These are phyloP conservation scores for Magnusiomyces tetraspermus DNA, from an alignment of 1,139 yeast genomes.

Conservation along the genomic window DNA sequence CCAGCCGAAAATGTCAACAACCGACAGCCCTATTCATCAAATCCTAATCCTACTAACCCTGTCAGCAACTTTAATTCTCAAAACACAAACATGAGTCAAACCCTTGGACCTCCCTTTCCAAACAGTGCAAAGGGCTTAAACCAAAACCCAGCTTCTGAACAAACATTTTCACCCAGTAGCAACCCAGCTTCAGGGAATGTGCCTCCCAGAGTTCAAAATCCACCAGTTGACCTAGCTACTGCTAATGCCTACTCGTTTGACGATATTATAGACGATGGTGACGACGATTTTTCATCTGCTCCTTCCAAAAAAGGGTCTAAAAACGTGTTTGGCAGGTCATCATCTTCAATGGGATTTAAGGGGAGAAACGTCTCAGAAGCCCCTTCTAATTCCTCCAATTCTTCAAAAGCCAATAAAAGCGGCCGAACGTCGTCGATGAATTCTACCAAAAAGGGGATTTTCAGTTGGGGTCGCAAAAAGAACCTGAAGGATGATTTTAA, in stretches of 20 bases:
- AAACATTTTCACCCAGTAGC: too few species aligned
- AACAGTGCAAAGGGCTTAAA: too few species aligned
- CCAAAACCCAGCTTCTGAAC: too few species aligned
- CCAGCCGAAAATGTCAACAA: too few species aligned
- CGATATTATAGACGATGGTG: not conserved
- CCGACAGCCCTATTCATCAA: too few species aligned
- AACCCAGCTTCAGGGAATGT: too few species aligned
- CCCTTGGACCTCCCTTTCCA: too few species aligned
- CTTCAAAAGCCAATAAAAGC: too few species aligned
- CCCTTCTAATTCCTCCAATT: not conserved
- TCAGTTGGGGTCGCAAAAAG: constrained; percentile 1
- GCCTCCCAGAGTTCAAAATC: too few species aligned
- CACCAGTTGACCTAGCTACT: not conserved
- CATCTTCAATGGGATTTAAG: not conserved
- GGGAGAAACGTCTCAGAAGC: not conserved
- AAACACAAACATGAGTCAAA: too few species aligned
- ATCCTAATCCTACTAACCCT: too few species aligned
- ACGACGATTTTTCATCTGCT: not conserved
- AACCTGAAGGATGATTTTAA: constrained; percentile 1
- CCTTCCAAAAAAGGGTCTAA: not conserved
- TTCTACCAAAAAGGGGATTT: not conserved
- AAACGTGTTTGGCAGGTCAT: not conserved
- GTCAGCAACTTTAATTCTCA: too few species aligned
- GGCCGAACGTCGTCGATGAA: not conserved
- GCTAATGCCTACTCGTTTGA: not conserved